phyloP scores from a whole-genome alignment of 106 monocot genomes.

The Dactylorhiza incarnata region DNA sequence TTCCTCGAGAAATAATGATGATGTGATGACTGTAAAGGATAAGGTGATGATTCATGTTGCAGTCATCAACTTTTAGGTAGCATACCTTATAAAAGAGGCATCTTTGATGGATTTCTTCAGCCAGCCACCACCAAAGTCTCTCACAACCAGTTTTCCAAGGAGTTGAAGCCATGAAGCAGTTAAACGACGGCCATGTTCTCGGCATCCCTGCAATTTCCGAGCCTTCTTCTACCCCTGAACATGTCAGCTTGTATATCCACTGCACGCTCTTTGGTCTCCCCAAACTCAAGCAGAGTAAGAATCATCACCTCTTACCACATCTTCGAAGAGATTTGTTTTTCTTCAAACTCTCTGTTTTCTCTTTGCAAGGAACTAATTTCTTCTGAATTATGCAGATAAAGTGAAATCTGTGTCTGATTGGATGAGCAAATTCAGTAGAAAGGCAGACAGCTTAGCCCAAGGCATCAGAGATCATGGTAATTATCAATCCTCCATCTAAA shows the following conservation, averaged over 20 bases:
- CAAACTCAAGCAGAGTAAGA: constrained; percentile 14
- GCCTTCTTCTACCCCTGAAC: constrained; percentile 7
- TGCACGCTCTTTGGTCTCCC: constrained; percentile 7
- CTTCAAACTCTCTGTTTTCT: constrained; percentile 11
- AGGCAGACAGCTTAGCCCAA: constrained; percentile 19
- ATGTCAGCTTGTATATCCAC: constrained; percentile 1
- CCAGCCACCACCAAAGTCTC: background rate
- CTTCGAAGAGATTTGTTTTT: background rate
- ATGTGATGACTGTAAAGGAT: background rate
- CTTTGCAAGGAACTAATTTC: constrained; percentile 10
- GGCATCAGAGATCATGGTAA: constrained; percentile 27
- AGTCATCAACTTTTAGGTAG: constrained; percentile 2
- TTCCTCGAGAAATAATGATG: too few species aligned
- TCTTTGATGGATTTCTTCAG: background rate
- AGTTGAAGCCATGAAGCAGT: background rate
- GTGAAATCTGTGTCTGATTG: constrained; percentile 13
- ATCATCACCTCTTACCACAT: background rate
- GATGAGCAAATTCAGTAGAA: constrained; percentile 26
- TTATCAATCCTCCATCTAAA: too few species aligned
- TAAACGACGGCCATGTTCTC: background rate
- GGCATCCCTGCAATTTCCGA: background rate
- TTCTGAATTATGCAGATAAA: constrained; percentile 15
- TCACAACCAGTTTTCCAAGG: background rate
- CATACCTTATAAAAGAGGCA: constrained; percentile 2
- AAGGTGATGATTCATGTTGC: background rate